Evolutionary conservation across 176 grass and related monocot species (phyloP).

Genomic region (Leersia perrieri): DNA sequence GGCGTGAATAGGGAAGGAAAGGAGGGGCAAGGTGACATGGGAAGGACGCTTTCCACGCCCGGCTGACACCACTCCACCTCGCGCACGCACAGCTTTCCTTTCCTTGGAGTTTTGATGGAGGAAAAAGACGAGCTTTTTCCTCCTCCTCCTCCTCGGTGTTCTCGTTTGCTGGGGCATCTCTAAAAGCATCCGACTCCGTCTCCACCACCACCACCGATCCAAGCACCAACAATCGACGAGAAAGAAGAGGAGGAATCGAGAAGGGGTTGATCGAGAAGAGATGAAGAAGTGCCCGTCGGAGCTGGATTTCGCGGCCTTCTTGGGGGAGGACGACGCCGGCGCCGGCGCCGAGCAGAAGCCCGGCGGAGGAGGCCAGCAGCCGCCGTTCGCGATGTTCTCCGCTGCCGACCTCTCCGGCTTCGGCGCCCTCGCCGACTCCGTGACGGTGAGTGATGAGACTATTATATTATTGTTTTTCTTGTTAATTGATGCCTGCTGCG

Average conservation of each 20-base stretch:
- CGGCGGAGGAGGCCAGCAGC: background rate
- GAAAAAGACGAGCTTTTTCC: conserved; percentile 20
- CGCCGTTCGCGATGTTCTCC: conserved; percentile 21
- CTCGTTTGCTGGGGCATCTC: conserved; percentile 18
- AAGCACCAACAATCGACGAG: background rate
- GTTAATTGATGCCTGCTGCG: background rate
- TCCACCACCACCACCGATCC: background rate
- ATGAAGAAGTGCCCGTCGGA: conserved; percentile 90
- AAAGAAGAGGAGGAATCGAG: background rate
- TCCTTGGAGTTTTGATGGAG: conserved; percentile 1
- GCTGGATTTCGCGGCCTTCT: conserved; percentile 58
- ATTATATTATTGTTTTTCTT: no score
- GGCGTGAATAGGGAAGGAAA: background rate
- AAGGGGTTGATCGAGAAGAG: no score
- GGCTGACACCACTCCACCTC: conserved; percentile 12
- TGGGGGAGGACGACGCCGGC: conserved; percentile 3
- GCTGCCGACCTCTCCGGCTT: conserved; percentile 23
- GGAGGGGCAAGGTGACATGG: background rate
- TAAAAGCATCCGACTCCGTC: conserved; percentile 38
- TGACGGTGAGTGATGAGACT: conserved; percentile 48
- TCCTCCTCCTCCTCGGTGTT: background rate
- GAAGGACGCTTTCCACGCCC: conserved; percentile 51
- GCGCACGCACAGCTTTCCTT: conserved; percentile 33
- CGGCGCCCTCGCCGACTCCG: conserved; percentile 37
- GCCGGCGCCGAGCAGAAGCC: conserved; percentile 25